Percentiles rank a stretch among this genome's conserved stretches.
Conservation (phyloP, 441 rosid species). For the Heliophila coronopifolia region DNA sequence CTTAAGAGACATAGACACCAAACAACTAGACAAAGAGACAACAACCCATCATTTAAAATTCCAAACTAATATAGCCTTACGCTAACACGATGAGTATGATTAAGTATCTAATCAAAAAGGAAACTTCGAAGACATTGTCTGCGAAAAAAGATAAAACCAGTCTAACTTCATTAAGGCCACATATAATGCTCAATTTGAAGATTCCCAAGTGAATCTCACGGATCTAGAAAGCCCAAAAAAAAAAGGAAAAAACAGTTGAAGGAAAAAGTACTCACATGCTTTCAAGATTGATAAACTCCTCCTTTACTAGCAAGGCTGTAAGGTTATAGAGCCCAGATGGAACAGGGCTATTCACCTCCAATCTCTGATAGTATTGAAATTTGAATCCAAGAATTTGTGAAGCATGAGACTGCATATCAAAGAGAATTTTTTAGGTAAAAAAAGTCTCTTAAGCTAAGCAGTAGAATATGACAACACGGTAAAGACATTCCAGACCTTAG, state of each 20-base stretch:
- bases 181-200: background rate
- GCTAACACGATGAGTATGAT: constrained; percentile 10
- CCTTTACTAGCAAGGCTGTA: constrained; percentile 90
- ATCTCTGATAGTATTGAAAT: constrained; percentile 92
- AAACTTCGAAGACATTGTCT: background rate
- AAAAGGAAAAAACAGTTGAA: background rate
- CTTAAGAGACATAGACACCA: constrained; percentile 1
- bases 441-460: constrained; percentile 1
- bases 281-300: constrained; percentile 89
- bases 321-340: constrained; percentile 92
- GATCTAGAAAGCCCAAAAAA: background rate
- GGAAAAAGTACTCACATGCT: constrained; percentile 63
- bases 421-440: constrained; percentile 16
- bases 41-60: constrained; percentile 3
- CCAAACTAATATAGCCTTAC: constrained; percentile 11
- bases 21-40: constrained; percentile 2
- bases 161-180: constrained; percentile 5
- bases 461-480: constrained; percentile 9
- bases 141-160: constrained; percentile 4
- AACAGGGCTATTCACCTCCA: constrained; percentile 78
- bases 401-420: constrained; percentile 87
- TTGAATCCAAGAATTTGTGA: constrained; percentile 99
- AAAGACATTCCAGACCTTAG: constrained; percentile 57
- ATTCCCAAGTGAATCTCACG: constrained; percentile 7
- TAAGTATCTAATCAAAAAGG: constrained; percentile 2